Evolutionary conservation across 2,329 filamentous ascomycete genomes (phyloP), one percentile per base, ranked within the genome.

Genomic region (Diaporthe ilicicola): DNA sequence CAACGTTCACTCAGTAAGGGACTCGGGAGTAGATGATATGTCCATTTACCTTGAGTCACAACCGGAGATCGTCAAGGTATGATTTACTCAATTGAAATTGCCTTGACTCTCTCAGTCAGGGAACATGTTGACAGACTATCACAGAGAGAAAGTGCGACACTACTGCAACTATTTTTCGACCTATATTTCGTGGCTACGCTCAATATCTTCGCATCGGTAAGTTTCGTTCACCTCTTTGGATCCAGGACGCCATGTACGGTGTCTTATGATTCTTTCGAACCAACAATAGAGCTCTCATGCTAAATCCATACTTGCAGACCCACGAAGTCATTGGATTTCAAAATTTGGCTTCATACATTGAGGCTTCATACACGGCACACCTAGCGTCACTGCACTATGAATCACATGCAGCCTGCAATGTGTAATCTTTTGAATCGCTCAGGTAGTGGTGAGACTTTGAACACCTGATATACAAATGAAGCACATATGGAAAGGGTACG

Each of bases 131-230:
- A 62, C 1, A 17, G 9, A 62, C 1, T 1, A n/a, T 32, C n/a
- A 0, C 12, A 62, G 56, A 62, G 56, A 46, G 66, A 50, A 37
- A 69, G 39, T 5, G 54, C 66, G 15, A 59, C 66, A 7, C 13
- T 61, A 5, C 12, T 69, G 3, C 53, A 69, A 2, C 22, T 69
- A 22, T 69, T 69, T 12, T 69, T 37, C 13, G 66, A 69, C 22
- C 54, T 69, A 4, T 69, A 42, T 42, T 69, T 69, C 22, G 66
- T 69, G 17, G 66, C 66, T 19, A 69, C 66, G 9, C 54, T 69
- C 42, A 69, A 61, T 12, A 48, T 69, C 29, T 69, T 69, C 54
- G 34, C 66, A 17, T 50, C 66, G 53, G 66, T 69, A 69, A 2
- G 66, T 24, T 24, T 46, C 5, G n/a, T 42, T 39, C 42, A 46